Base-by-base conservation (phyloP, 1,284 basidiomycete genomes). In the Leccinum olivaceoglutinosum region DNA sequence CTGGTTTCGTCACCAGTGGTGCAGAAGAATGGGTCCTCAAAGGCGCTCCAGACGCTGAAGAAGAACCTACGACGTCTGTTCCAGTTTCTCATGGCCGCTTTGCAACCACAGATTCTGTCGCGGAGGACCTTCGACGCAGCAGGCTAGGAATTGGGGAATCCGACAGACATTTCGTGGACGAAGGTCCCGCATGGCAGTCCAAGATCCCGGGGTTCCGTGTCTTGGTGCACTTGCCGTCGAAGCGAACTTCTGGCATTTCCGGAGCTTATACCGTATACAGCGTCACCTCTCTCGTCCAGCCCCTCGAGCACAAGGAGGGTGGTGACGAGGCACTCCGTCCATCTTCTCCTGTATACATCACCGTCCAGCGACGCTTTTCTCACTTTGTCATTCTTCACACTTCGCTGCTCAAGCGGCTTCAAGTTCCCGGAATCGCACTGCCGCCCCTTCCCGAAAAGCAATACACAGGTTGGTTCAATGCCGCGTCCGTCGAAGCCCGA, bases 371-470 rank as follows among this genome's bases (percentile, higher is more conserved):
- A 14, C 85, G 93, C 10, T 95, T 91, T 76, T 93, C 90, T 2
- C 90, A 94, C 65, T 95, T 95, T 68, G 85, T 89, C 21, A 82
- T 88, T 64, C 80, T 94, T 29, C 88, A 92, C 67, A 85, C 87
- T 1, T 84, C 87, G 3, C 76, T 94, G 49, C 78, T 81, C 34
- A 79, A 85, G 39, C 81, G 85, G 21, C 21, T 21, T 21, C 21
- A 21, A 21, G 21, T 21, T 8, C 89, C 91, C 8, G 89, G 90
- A 0, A 84, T 29, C 46, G 86, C 87, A 2, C 79, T 94, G 2
- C 92, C 92, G 0, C 89, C 91, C 0, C 79, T 94, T 2, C 93
- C 93, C 0, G 88, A 91, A 73, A 92, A 94, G 73, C 88, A 92
- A 69, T 91, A 93, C 68, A 81, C 90, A 0, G 90, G 90, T 1